phyloP scores from a whole-genome alignment of 495 filamentous ascomycete genomes.

The Astrothelium macrocarpum region DNA sequence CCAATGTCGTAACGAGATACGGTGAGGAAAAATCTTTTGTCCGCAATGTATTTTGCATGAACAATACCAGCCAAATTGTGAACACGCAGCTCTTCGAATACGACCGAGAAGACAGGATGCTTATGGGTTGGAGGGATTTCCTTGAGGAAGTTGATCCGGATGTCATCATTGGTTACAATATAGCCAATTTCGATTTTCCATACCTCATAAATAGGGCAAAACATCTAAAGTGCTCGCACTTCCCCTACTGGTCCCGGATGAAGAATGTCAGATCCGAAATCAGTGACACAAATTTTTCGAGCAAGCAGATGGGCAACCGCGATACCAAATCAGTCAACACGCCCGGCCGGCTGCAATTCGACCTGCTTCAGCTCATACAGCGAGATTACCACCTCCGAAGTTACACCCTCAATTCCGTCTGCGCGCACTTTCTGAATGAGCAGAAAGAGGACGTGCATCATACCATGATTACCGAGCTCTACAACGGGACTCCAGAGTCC shows the following conservation, averaged over 20 bases:
- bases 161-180: conserved; percentile 98
- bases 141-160: conserved; percentile 88
- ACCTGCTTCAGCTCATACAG: conserved; percentile 86
- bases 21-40: conserved; percentile 94
- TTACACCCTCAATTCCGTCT: conserved; percentile 96
- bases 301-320: conserved; percentile 97
- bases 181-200: conserved; percentile 96
- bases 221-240: conserved; percentile 62
- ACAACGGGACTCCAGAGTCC: conserved; percentile 89
- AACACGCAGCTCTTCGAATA: conserved; percentile 89
- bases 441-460: conserved; percentile 99
- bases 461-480: conserved; percentile 97
- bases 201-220: conserved; percentile 87
- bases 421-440: conserved; percentile 89
- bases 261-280: conserved; percentile 51
- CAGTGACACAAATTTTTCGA: conserved; percentile 78
- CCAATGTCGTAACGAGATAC: conserved; percentile 92
- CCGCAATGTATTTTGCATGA: conserved; percentile 89
- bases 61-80: conserved; percentile 83
- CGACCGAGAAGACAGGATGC: conserved; percentile 70
- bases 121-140: conserved; percentile 81
- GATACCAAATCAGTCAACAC: conserved; percentile 92
- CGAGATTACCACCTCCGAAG: conserved; percentile 89
- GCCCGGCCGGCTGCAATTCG: conserved; percentile 84
- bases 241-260: conserved; percentile 79